Conservation (phyloP, 2,329 filamentous ascomycete genomes). For the Lizonia empirigonia region DNA sequence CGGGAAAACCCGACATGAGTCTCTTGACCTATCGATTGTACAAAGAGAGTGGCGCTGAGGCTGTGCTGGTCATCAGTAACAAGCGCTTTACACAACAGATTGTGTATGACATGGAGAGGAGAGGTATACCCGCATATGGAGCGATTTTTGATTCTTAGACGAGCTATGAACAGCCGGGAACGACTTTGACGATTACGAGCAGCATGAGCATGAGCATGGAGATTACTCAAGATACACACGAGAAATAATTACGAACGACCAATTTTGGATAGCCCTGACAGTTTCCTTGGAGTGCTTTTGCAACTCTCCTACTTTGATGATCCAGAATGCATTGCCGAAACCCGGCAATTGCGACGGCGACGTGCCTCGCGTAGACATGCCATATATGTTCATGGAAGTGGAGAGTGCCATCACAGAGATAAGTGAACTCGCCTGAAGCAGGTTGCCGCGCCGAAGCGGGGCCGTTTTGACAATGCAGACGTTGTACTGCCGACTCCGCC, state of each 20-base stretch:
- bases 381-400: too few species aligned
- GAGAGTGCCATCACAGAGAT: too few species aligned
- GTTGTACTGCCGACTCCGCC: background rate
- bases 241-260: background rate
- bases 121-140: slow-evolving; percentile 72
- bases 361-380: background rate
- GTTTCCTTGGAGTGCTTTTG: too few species aligned
- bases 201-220: background rate
- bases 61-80: slow-evolving; percentile 76
- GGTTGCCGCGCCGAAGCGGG: background rate
- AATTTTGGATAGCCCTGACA: too few species aligned
- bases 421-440: too few species aligned
- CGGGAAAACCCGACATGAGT: slow-evolving; percentile 68
- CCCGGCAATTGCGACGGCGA: too few species aligned
- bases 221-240: background rate
- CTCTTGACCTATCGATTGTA: slow-evolving; percentile 62
- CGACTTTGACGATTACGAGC: background rate
- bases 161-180: background rate
- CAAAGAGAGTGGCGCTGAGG: slow-evolving; percentile 63
- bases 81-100: slow-evolving; percentile 72
- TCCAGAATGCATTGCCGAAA: too few species aligned
- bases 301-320: too few species aligned
- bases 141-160: slow-evolving; percentile 72
- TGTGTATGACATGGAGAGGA: slow-evolving; percentile 70
- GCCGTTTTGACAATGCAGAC: background rate